These are phyloP conservation scores for Arachnomyces sp. DNA, from an alignment of 2,329 filamentous ascomycete genomes.

Conservation along the genomic window DNA sequence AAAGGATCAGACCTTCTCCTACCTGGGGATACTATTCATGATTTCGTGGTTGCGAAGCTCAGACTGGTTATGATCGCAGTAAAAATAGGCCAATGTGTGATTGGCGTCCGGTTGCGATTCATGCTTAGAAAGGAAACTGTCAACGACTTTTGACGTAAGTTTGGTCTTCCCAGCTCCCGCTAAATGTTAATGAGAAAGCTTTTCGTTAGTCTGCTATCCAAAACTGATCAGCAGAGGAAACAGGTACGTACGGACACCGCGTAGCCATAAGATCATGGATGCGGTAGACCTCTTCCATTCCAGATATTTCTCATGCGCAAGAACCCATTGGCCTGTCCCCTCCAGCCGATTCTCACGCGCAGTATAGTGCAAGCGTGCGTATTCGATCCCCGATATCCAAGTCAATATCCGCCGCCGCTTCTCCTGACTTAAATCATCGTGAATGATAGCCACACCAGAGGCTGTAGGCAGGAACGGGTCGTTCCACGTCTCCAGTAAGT, in stretches of 20 bases:
- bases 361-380: slow-evolving; percentile 12
- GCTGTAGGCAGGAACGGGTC: too few species aligned
- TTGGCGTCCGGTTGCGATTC: not conserved
- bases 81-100: slow-evolving; percentile 9
- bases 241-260: slow-evolving; percentile 17
- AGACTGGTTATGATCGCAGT: slow-evolving; percentile 12
- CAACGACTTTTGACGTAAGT: slow-evolving; percentile 9
- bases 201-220: too few species aligned
- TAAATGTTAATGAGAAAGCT: not conserved
- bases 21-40: too few species aligned
- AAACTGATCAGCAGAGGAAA: too few species aligned
- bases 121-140: not conserved
- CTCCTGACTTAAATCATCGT: slow-evolving; percentile 5
- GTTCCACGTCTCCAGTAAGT: too few species aligned
- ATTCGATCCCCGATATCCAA: slow-evolving; percentile 20
- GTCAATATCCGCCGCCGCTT: slow-evolving; percentile 13
- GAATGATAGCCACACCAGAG: not conserved
- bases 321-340: slow-evolving; percentile 16
- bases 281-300: slow-evolving; percentile 13
- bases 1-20: too few species aligned
- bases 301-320: slow-evolving; percentile 8
- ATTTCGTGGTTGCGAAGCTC: too few species aligned
- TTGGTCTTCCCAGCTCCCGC: slow-evolving; percentile 12
- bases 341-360: slow-evolving; percentile 8
- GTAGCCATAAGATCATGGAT: slow-evolving; percentile 17